Evolutionary conservation across 1,284 basidiomycete species (phyloP).

Genomic region (Earliella scabrosa): DNA sequence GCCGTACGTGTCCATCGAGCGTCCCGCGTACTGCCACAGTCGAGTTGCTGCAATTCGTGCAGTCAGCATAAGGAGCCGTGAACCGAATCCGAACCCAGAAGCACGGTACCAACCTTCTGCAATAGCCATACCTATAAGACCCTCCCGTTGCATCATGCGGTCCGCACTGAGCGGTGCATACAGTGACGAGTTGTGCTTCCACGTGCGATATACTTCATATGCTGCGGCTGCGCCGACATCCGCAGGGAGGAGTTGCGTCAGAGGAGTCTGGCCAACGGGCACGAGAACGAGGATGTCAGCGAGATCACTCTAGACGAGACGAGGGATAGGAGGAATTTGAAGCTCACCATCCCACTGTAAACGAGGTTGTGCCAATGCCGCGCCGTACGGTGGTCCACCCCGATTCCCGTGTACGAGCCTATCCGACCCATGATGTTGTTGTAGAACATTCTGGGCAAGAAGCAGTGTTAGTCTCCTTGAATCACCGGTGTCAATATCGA

Average conservation of each 20-base stretch:
- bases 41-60: conserved; percentile 9
- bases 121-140: conserved; percentile 61
- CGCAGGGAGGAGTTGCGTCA: conserved; percentile 44
- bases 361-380: conserved; percentile 60
- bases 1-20: conserved; percentile 20
- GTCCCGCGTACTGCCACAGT: conserved; percentile 25
- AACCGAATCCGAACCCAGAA: no score
- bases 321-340: background rate
- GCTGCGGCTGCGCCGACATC: conserved; percentile 72
- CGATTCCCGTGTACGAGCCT: conserved; percentile 29
- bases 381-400: conserved; percentile 50
- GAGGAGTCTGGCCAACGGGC: conserved; percentile 47
- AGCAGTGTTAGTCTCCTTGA: no score
- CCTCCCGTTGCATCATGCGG: conserved; percentile 59
- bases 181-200: conserved; percentile 56
- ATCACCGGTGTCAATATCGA: no score
- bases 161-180: conserved; percentile 58
- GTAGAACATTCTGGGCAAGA: conserved; percentile 40
- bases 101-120: conserved; percentile 57
- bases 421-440: conserved; percentile 59
- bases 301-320: background rate
- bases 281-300: background rate
- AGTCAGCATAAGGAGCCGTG: background rate
- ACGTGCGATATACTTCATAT: conserved; percentile 66
- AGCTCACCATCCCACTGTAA: conserved; percentile 58